A percentile compares a stretch with the other conserved stretches of the same genome.
Evolutionary conservation across 2,329 filamentous ascomycete genomes (phyloP).

Genomic region (Aotearoamyces nothofagi): DNA sequence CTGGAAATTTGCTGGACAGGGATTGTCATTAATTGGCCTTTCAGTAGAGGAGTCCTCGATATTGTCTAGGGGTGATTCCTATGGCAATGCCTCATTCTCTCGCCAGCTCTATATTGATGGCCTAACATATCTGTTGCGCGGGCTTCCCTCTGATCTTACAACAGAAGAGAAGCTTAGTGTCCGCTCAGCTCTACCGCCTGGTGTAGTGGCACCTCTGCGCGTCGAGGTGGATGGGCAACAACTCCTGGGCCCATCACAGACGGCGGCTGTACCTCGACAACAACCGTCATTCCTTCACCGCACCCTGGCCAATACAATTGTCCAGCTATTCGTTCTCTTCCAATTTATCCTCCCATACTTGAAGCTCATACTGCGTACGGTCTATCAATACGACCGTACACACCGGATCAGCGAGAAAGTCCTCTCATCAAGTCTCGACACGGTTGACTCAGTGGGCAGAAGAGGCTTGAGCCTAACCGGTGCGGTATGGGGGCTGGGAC

Average conservation of each 20-base stretch:
- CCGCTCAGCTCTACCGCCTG: conserved; percentile 31
- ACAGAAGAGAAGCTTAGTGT: conserved; percentile 36
- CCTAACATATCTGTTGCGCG: conserved; percentile 47
- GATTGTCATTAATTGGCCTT: conserved; percentile 23
- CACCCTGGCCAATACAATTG: conserved; percentile 36
- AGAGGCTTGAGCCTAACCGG: conserved; percentile 34
- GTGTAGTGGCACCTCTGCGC: conserved; percentile 11
- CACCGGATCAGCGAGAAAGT: conserved; percentile 48
- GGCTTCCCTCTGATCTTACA: conserved; percentile 41
- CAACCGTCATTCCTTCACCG: conserved; percentile 40
- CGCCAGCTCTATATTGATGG: conserved; percentile 50
- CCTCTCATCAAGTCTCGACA: conserved; percentile 32
- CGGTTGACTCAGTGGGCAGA: conserved; percentile 36
- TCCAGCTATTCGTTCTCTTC: conserved; percentile 41
- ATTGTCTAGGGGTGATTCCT: conserved; percentile 14
- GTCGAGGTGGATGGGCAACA: conserved; percentile 5
- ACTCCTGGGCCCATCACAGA: neutral
- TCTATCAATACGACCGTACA: conserved; percentile 48
- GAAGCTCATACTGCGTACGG: conserved; percentile 32
- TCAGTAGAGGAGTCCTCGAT: conserved; percentile 28
- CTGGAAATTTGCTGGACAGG: conserved; percentile 36
- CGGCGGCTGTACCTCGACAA: conserved; percentile 10
- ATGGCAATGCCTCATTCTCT: conserved; percentile 29
- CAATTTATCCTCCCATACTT: conserved; percentile 48
- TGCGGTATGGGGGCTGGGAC: conserved; percentile 37